These are phyloP conservation scores for Orychophragmus violaceus DNA, from an alignment of 345 rosid species.

Conservation along the genomic window DNA sequence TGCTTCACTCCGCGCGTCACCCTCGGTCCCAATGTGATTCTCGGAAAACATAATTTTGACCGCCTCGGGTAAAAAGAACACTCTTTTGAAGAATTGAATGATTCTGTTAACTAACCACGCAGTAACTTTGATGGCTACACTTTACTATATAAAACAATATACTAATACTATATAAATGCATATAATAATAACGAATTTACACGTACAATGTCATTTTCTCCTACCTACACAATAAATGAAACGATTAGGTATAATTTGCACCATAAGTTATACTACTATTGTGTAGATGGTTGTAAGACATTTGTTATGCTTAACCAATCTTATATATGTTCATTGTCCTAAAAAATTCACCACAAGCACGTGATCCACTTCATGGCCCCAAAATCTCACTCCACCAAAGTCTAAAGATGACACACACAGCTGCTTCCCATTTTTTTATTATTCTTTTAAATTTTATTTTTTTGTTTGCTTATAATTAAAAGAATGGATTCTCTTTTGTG, in stretches of 20 bases:
- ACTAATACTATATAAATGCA: not conserved
- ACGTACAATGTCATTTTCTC: constrained; percentile 7
- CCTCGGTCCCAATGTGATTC: not conserved
- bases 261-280: not conserved
- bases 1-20: not conserved
- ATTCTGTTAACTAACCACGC: not conserved
- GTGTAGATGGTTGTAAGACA: not conserved
- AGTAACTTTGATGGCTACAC: too few species aligned
- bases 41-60: constrained; percentile 19
- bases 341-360: constrained; percentile 13
- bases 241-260: not conserved
- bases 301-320: not conserved
- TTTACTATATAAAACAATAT: too few species aligned
- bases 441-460: not conserved
- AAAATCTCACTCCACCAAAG: too few species aligned
- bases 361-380: constrained; percentile 24
- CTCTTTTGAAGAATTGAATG: not conserved
- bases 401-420: too few species aligned
- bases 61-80: constrained; percentile 14
- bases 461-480: not conserved
- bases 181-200: not conserved
- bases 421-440: constrained; percentile 14
- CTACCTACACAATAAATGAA: constrained; percentile 1
- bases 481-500: not conserved
- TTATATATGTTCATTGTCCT: not conserved